Conservation (phyloP, 2,329 filamentous ascomycete genomes). For the Amesomyces nigricolor region DNA sequence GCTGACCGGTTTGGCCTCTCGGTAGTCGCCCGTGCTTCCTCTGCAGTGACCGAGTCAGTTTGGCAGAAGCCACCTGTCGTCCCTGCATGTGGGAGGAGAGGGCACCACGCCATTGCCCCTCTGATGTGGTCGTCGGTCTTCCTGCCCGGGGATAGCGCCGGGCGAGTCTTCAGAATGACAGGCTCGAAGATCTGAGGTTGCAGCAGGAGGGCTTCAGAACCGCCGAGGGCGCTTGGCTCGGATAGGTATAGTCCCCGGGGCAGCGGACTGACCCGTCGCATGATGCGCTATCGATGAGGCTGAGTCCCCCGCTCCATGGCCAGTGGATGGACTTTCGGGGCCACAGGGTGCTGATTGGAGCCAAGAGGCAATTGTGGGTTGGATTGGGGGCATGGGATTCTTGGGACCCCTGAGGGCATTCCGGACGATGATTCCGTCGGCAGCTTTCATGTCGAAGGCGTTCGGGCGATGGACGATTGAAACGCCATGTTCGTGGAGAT, state of each 20-base stretch:
- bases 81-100: constrained; percentile 11
- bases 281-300: constrained; percentile 20
- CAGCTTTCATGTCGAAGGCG: neutral
- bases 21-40: constrained; percentile 3
- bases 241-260: constrained; percentile 15
- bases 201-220: neutral
- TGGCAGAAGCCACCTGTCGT: constrained; percentile 14
- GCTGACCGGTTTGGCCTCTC: neutral
- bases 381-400: too few relatives aligned
- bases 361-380: too few relatives aligned
- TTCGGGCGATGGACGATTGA: neutral
- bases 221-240: constrained; percentile 10
- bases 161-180: neutral
- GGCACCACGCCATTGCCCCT: neutral
- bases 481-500: neutral
- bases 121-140: neutral
- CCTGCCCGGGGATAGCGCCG: neutral
- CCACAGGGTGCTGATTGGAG: too few relatives aligned
- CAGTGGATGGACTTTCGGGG: too few relatives aligned
- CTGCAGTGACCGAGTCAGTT: constrained; percentile 4
- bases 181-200: neutral
- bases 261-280: constrained; percentile 18
- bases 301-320: constrained; percentile 8
- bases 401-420: neutral
- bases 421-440: neutral